Percentiles rank a stretch among this genome's conserved stretches.
phyloP scores from a whole-genome alignment of 345 rosid species.

The Euphorbia pulcherrima region DNA sequence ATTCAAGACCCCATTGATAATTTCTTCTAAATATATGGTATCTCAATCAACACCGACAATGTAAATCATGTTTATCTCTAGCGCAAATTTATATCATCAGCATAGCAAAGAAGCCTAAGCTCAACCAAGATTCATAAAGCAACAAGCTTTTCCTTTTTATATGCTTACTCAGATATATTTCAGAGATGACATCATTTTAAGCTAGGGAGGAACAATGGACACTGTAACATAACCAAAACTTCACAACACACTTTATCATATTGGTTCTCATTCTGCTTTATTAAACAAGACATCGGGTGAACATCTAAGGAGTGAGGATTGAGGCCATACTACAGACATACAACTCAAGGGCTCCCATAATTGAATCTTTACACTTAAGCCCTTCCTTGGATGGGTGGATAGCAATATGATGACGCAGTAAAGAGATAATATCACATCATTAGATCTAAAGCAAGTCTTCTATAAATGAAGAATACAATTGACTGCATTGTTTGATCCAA shows the following conservation, averaged over 20 bases:
- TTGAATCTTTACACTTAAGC: background rate
- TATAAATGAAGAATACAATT: background rate
- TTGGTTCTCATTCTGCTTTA: background rate
- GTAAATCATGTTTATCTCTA: background rate
- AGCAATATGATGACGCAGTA: background rate
- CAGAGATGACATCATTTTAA: background rate
- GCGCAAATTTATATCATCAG: background rate
- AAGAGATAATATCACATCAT: background rate
- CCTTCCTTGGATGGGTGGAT: background rate
- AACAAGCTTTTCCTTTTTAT: background rate
- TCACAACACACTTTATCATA: background rate
- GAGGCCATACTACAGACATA: background rate
- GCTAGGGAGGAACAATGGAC: background rate
- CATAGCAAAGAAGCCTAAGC: background rate
- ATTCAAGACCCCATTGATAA: background rate
- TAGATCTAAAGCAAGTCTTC: background rate
- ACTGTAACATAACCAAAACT: background rate
- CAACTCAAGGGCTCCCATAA: background rate
- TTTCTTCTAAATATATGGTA: background rate
- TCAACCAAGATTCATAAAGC: background rate
- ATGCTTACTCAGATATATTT: background rate
- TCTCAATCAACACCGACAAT: conserved; percentile 1
- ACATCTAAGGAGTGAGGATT: background rate
- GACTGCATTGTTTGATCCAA: background rate
- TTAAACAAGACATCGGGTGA: background rate